Percentiles rank a stretch among this genome's conserved stretches.
Conservation (phyloP, 306 rosid genomes). For the Fagus sylvatica region DNA sequence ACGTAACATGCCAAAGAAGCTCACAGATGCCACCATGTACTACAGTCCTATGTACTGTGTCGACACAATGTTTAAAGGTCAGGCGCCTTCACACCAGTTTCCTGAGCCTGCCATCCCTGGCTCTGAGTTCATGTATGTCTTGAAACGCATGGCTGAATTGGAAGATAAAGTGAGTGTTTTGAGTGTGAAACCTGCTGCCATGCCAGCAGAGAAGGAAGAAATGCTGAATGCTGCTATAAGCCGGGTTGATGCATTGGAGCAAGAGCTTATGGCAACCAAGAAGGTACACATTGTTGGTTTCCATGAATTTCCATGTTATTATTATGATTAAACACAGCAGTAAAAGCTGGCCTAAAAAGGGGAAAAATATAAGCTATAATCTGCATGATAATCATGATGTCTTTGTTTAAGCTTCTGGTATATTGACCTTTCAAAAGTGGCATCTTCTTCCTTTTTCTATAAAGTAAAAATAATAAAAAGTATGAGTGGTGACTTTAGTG, state of each 20-base stretch:
- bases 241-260: constrained; percentile 64
- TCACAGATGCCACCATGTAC: constrained; percentile 74
- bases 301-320: neutral
- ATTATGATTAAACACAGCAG: neutral
- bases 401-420: neutral
- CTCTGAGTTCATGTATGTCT: constrained; percentile 51
- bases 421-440: neutral
- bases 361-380: neutral
- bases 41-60: constrained; percentile 43
- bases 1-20: constrained; percentile 72
- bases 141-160: constrained; percentile 86
- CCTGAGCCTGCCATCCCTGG: constrained; percentile 38
- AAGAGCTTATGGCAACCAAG: constrained; percentile 60
- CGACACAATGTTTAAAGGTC: constrained; percentile 26
- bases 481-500: too few species aligned
- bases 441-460: neutral
- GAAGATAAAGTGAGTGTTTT: constrained; percentile 54
- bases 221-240: constrained; percentile 53
- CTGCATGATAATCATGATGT: neutral
- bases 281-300: constrained; percentile 46
- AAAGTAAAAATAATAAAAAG: neutral
- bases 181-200: constrained; percentile 42
- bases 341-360: neutral
- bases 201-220: constrained; percentile 78
- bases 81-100: constrained; percentile 28